Evolutionary conservation across 1,284 basidiomycete species (phyloP), one percentile per base, ranked within the genome.

Genomic region (Rhizopogon hawkerae): DNA sequence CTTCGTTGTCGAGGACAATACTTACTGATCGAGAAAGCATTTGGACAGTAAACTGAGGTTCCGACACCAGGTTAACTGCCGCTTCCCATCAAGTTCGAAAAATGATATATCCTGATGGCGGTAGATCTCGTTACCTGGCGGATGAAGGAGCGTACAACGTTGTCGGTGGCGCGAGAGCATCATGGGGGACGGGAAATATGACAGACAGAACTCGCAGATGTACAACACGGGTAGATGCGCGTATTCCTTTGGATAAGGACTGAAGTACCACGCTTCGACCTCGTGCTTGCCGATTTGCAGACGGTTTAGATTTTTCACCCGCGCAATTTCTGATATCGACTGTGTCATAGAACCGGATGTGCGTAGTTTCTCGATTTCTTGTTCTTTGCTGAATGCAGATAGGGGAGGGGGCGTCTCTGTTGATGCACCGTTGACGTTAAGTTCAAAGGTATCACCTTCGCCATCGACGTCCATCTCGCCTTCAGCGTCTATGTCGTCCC

Each of bases 301-400:
- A 56, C 89, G 85, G 70, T 98, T 96, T 57, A 99, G 76, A 67
- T 99, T 99, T 77, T 98, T 98, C 60, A 99, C 96, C 36, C 96
- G 83, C 11, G 95, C 89, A 54, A 98, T 87, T 70, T 99, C 96
- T 50, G 91, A 94, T 55, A 97, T 89, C 39, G 91, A 92, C 70
- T 99, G 96, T 0, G 95, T 98, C 95, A 99, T 98, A 29, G 92
- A 96, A 10, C 96, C 96, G 3, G 91, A 92, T 13, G 94, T 97
- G 33, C 96, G 85, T 13, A 98, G 79, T 69, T 97, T 98, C 72
- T 98, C 95, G 58, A 98, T 98, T 68, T 99, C 96, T 66, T 96
- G 89, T 68, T 96, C 90, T 68, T 98, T 99, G 67, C 90, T 96
- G 62, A 91, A 89, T 49, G 73, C 65, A 49, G 78, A 74, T 34